Conservation (phyloP, 2,329 filamentous ascomycete genomes). For the Cytospora chrysosperma region DNA sequence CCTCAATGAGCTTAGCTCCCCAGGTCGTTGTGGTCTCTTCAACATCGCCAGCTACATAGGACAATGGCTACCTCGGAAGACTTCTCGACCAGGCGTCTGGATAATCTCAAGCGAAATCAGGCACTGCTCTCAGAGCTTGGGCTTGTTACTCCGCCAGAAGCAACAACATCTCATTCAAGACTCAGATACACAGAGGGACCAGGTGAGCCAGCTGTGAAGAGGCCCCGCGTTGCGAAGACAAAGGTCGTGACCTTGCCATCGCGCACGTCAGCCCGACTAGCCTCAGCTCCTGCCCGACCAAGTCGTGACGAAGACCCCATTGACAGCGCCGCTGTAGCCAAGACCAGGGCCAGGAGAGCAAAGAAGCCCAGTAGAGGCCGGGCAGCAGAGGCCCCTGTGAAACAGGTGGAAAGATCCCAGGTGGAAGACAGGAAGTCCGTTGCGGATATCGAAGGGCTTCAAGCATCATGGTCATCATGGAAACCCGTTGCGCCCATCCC, state of each 20-base stretch:
- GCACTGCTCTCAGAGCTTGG: constrained; percentile 47
- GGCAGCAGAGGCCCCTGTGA: neutral
- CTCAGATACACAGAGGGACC: no score
- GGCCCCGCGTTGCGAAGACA: constrained; percentile 2
- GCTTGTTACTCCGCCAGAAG: constrained; percentile 35
- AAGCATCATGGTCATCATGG: constrained; percentile 45
- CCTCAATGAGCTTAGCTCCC: no score
- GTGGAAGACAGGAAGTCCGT: neutral
- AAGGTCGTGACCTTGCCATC: constrained; percentile 34
- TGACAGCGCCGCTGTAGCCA: neutral
- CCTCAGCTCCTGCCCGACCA: constrained; percentile 36
- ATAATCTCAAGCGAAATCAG: constrained; percentile 50
- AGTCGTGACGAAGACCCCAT: constrained; percentile 39
- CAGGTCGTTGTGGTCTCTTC: neutral
- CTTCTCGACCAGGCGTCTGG: constrained; percentile 45
- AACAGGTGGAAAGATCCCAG: neutral
- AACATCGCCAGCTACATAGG: neutral
- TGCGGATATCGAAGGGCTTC: constrained; percentile 27
- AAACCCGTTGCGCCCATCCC: constrained; percentile 38
- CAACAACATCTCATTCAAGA: constrained; percentile 27
- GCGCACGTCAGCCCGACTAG: constrained; percentile 48
- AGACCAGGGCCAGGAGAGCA: neutral
- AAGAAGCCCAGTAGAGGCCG: neutral
- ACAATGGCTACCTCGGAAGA: constrained; percentile 23
- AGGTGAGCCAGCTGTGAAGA: neutral